phyloP scores from a whole-genome alignment of 2,329 filamentous ascomycete genomes.

The Beauveria sp. region DNA sequence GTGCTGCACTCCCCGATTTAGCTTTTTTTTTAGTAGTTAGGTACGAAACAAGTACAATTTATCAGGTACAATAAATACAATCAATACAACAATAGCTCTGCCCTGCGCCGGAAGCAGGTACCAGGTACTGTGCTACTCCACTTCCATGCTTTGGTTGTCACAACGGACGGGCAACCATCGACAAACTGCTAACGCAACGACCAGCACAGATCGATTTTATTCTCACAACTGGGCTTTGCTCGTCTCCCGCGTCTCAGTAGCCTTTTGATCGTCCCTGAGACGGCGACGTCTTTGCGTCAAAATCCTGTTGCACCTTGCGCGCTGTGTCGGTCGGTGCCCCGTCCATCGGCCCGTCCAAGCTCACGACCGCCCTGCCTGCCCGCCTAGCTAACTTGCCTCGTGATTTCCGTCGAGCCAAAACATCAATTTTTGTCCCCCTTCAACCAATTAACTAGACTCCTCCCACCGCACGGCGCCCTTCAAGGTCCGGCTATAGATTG shows the following conservation, averaged over 20 bases:
- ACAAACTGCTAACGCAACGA: background rate
- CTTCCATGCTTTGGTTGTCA: constrained; percentile 10
- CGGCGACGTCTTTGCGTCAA: background rate
- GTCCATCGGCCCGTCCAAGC: background rate
- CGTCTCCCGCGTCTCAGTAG: background rate
- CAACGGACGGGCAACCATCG: background rate
- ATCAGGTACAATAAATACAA: too few species aligned
- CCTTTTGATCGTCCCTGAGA: background rate
- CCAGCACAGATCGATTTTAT: background rate
- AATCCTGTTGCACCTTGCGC: background rate
- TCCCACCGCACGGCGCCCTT: background rate
- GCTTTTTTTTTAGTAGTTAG: too few species aligned
- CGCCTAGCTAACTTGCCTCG: background rate
- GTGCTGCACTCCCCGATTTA: too few species aligned
- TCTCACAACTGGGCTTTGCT: background rate
- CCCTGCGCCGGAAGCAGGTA: constrained; percentile 4
- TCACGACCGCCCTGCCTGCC: constrained; percentile 1
- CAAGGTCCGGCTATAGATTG: background rate
- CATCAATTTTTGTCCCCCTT: background rate
- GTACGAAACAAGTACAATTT: too few species aligned
- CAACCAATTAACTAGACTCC: background rate
- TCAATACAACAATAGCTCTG: too few species aligned
- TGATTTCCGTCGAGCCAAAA: background rate
- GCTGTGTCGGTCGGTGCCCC: background rate
- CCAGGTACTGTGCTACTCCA: constrained; percentile 8